Evolutionary conservation across 2,329 filamentous ascomycete species (phyloP), one percentile per base, ranked within the genome.

Genomic region (Neodidymelliopsis sp.): DNA sequence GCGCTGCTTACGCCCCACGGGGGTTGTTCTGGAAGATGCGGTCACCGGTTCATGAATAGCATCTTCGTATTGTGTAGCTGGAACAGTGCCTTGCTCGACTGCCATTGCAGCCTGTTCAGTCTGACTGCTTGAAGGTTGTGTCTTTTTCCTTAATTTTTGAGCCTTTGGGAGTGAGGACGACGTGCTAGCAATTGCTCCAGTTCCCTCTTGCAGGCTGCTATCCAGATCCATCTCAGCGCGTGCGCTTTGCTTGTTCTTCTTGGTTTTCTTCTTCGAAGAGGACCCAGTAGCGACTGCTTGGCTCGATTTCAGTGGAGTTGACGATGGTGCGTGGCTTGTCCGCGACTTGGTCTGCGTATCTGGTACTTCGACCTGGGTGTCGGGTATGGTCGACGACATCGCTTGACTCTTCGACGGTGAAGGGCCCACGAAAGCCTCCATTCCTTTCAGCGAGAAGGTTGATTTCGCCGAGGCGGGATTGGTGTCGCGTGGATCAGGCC

Each of bases 321-420:
- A 40, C 22, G 45, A 25, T 12, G 41, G 35, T 18, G 29, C 8
- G 7, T 27, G 29, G 10, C n/a, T 38, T 20, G 8, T 29, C 27
- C 34, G 40, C 16, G 13, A 12, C 12, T 23, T 13, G 11, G 27
- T 13, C 15, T 62, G 60, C 1, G 54, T 54, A 37, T 60, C 49
- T 4, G 56, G 58, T 2, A 60, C 54, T 15, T 56, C 45, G 13
- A 61, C 35, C 11, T 53, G 44, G 4, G 41, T 20, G 2, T 41
- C 24, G 31, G 29, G 25, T 11, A 25, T 28, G 10, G 40, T 31
- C n/a, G 35, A 19, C 10, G 24, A 10, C 16, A 27, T 4, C 1
- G 15, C 6, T 19, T 46, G 28, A 3, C 28, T 43, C 24, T 47
- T 43, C 19, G 33, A 43, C 8, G 49, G 42, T 15, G 49, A 29